These are phyloP conservation scores for Maudiozyma turicensis DNA, from an alignment of 805 yeast species.

Conservation along the genomic window DNA sequence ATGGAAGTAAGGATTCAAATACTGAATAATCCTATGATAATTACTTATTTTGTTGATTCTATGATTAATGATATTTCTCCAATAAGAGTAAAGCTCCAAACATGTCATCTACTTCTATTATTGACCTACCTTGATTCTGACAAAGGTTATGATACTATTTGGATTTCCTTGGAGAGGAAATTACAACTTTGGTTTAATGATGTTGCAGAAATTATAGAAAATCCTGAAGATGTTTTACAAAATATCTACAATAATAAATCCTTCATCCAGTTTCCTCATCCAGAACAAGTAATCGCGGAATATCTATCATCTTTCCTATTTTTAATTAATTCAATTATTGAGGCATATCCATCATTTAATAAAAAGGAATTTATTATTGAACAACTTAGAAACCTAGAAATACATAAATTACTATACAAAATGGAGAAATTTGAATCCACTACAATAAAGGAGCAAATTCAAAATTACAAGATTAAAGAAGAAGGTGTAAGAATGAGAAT, in stretches of 20 bases:
- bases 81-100: constrained; percentile 13
- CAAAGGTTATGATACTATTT: constrained; percentile 17
- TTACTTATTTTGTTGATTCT: constrained; percentile 12
- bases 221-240: neutral
- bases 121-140: constrained; percentile 22
- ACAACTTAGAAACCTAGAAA: constrained; percentile 46
- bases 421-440: constrained; percentile 47
- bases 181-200: constrained; percentile 9
- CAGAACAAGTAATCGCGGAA: constrained; percentile 32
- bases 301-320: constrained; percentile 64
- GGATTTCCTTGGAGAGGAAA: constrained; percentile 5
- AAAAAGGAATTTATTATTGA: constrained; percentile 48
- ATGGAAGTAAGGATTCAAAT: constrained; percentile 11
- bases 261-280: constrained; percentile 8
- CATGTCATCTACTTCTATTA: constrained; percentile 19
- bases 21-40: constrained; percentile 6
- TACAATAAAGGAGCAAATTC: constrained; percentile 55
- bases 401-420: constrained; percentile 41
- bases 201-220: constrained; percentile 3
- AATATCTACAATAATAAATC: neutral
- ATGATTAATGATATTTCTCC: constrained; percentile 7
- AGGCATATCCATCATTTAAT: constrained; percentile 29
- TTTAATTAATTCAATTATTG: constrained; percentile 55
- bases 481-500: constrained; percentile 27
- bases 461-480: constrained; percentile 36